phyloP scores from a whole-genome alignment of 768 basidiomycete species.

The Multifurca ochricompacta region DNA sequence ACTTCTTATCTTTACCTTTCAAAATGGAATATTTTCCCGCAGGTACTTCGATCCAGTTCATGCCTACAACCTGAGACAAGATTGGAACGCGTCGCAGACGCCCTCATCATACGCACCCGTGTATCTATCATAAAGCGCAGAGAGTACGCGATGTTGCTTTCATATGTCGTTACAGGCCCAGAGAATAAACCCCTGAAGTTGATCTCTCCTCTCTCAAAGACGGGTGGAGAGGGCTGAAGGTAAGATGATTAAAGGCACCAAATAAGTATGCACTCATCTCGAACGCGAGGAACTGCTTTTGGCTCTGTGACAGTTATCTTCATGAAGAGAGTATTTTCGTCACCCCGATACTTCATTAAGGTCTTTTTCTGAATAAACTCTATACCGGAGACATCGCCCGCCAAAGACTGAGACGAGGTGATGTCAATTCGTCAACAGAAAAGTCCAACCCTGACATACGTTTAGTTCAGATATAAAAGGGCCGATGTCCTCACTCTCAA shows the following conservation, averaged over 20 bases:
- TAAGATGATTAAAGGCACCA: conserved; percentile 8
- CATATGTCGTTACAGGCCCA: conserved; percentile 60
- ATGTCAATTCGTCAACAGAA: neutral
- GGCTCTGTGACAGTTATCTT: conserved; percentile 74
- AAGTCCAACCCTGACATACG: conserved; percentile 37
- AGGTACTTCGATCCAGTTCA: conserved; percentile 98
- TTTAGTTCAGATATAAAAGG: conserved; percentile 67
- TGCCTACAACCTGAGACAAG: conserved; percentile 71
- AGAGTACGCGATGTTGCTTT: conserved; percentile 89
- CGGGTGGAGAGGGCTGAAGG: conserved; percentile 27
- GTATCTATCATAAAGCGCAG: conserved; percentile 98
- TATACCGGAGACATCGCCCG: conserved; percentile 38
- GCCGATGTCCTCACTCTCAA: conserved; percentile 55
- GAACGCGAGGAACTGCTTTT: conserved; percentile 72
- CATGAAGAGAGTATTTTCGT: conserved; percentile 72
- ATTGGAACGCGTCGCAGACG: neutral
- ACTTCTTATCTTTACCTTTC: conserved; percentile 50
- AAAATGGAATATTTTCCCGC: conserved; percentile 70
- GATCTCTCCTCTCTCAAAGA: conserved; percentile 50
- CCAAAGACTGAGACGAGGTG: conserved; percentile 1
- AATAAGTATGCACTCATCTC: conserved; percentile 64
- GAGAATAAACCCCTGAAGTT: conserved; percentile 40
- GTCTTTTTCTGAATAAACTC: conserved; percentile 60
- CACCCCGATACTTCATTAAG: conserved; percentile 86
- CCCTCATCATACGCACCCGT: conserved; percentile 43